Conservation (phyloP, 345 rosid genomes). For the Eucalyptus pauciflora region DNA sequence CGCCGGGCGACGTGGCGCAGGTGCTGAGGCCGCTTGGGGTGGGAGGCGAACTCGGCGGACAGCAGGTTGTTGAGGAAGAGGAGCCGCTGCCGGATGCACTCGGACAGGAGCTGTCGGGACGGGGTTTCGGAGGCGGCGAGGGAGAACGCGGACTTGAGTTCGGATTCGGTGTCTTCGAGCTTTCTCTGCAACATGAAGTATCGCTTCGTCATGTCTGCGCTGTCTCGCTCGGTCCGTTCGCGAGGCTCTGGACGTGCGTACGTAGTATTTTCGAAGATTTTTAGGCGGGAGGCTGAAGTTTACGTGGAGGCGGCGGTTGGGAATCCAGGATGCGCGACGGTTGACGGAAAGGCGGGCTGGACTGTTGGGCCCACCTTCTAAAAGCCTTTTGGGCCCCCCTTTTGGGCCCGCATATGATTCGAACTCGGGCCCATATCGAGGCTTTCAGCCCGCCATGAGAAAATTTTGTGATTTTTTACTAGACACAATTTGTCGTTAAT, state of each 20-base stretch:
- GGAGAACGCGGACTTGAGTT: constrained; percentile 3
- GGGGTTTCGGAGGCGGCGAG: background rate
- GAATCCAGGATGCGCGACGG: background rate
- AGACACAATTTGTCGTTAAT: background rate
- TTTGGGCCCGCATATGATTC: background rate
- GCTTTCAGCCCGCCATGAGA: background rate
- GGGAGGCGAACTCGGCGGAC: constrained; percentile 26
- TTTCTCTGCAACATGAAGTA: constrained; percentile 23
- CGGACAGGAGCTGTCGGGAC: background rate
- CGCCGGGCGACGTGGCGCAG: constrained; percentile 7
- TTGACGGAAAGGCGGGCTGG: background rate
- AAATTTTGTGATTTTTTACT: background rate
- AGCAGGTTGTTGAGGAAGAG: constrained; percentile 21
- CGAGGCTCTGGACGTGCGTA: background rate
- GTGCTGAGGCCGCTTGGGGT: constrained; percentile 10
- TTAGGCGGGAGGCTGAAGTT: background rate
- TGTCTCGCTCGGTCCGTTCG: background rate
- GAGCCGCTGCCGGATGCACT: constrained; percentile 22
- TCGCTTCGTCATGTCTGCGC: constrained; percentile 12
- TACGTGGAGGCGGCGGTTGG: background rate
- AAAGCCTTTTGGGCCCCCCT: background rate
- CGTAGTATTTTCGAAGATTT: background rate
- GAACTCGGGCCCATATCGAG: background rate
- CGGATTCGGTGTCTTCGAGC: constrained; percentile 16
- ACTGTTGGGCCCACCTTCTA: background rate